phyloP scores from a whole-genome alignment of 2,329 filamentous ascomycete genomes.

The Venturiaceae sp. region DNA sequence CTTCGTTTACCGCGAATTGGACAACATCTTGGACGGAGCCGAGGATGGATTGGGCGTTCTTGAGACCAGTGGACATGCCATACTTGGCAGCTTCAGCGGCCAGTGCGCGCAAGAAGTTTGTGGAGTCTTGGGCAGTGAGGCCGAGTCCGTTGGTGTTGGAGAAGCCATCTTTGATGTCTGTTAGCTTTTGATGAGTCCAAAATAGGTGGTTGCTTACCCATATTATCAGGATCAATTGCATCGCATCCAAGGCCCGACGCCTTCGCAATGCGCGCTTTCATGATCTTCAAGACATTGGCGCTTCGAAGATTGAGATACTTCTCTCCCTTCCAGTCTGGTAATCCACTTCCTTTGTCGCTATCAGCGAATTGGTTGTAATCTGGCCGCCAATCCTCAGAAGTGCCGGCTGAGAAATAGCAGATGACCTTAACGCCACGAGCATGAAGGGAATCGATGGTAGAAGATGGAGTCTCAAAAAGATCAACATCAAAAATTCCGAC shows the following conservation, averaged over 20 bases:
- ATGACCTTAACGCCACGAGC: slow-evolving; percentile 36
- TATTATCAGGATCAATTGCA: slow-evolving; percentile 27
- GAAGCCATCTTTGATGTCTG: background rate
- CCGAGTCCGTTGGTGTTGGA: slow-evolving; percentile 1
- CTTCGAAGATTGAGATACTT: slow-evolving; percentile 15
- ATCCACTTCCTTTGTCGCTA: slow-evolving; percentile 12
- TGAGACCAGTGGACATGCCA: slow-evolving; percentile 51
- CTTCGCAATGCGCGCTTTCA: slow-evolving; percentile 16
- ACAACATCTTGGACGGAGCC: slow-evolving; percentile 38
- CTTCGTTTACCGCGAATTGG: slow-evolving; percentile 60
- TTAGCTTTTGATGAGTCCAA: background rate
- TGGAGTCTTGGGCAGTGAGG: slow-evolving; percentile 3
- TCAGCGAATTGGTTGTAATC: slow-evolving; percentile 15
- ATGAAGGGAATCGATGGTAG: background rate
- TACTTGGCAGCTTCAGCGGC: background rate
- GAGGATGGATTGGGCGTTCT: slow-evolving; percentile 57
- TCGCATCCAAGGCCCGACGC: slow-evolving; percentile 22
- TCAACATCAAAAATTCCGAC: slow-evolving; percentile 44
- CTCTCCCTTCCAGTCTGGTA: slow-evolving; percentile 18
- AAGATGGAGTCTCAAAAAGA: slow-evolving; percentile 18
- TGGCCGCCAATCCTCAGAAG: slow-evolving; percentile 16
- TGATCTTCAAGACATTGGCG: slow-evolving; percentile 16
- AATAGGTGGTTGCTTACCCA: slow-evolving; percentile 16
- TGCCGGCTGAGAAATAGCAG: slow-evolving; percentile 11
- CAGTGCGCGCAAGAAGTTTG: background rate